phyloP scores from a whole-genome alignment of 805 yeast species.

The Ogataea ganodermae region DNA sequence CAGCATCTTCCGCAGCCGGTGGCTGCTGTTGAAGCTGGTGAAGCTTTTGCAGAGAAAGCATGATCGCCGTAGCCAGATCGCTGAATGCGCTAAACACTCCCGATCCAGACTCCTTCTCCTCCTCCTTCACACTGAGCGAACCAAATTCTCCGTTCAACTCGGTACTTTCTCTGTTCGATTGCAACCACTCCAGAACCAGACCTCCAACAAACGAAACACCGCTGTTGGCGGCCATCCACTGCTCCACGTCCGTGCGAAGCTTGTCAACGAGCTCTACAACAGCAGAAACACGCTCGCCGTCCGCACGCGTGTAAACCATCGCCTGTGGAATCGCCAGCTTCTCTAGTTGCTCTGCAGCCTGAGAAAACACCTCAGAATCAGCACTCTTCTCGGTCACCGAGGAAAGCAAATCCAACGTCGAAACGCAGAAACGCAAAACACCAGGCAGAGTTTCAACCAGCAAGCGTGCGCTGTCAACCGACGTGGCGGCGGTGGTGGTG shows the following conservation, averaged over 20 bases:
- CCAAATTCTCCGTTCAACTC: background rate
- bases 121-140: slow-evolving; percentile 12
- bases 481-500: background rate
- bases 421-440: background rate
- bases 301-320: slow-evolving; percentile 17
- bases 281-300: slow-evolving; percentile 19
- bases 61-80: slow-evolving; percentile 55
- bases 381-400: background rate
- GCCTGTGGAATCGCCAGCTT: background rate
- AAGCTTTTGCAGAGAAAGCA: slow-evolving; percentile 68
- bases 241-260: slow-evolving; percentile 32
- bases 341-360: background rate
- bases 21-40: slow-evolving; percentile 38
- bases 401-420: background rate
- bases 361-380: background rate
- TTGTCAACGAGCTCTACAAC: slow-evolving; percentile 27
- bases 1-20: slow-evolving; percentile 49
- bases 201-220: slow-evolving; percentile 38
- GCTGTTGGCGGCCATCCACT: slow-evolving; percentile 39
- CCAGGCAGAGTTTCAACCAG: background rate
- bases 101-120: background rate
- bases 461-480: too few relatives aligned
- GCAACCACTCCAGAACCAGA: slow-evolving; percentile 9
- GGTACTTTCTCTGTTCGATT: background rate
- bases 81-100: slow-evolving; percentile 53